Evolutionary conservation across 1,139 yeast species (phyloP).

Genomic region (Saccharomyces hybrid): DNA sequence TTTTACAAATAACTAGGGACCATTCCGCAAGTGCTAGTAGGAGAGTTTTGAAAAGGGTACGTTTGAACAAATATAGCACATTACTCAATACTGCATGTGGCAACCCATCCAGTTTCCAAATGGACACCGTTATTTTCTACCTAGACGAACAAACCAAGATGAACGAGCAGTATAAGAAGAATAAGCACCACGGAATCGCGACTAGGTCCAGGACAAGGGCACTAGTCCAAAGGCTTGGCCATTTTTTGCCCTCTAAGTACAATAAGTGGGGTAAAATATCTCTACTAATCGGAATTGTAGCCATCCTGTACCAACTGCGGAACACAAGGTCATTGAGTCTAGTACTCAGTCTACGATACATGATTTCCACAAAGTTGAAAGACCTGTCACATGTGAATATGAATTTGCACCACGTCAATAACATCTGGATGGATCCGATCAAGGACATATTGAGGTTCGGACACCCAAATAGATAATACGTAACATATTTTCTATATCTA

Average conservation of each 20-base stretch:
- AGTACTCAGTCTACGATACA: not conserved
- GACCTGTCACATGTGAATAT: not conserved
- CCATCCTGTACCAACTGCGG: conserved; percentile 7
- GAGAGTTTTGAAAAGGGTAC: not conserved
- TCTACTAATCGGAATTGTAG: conserved; percentile 9
- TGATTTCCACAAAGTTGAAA: not conserved
- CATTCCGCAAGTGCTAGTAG: not conserved
- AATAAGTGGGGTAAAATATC: conserved; percentile 7
- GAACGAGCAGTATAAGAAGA: not conserved
- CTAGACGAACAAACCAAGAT: not conserved
- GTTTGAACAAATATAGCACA: conserved; percentile 22
- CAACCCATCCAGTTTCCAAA: not conserved
- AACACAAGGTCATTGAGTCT: conserved; percentile 5
- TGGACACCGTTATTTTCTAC: not conserved
- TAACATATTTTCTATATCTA: not conserved
- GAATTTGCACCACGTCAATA: conserved; percentile 3
- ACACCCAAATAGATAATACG: not conserved
- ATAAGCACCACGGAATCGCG: not conserved
- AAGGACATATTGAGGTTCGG: not conserved
- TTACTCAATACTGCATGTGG: conserved; percentile 18
- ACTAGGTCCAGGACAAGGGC: not conserved
- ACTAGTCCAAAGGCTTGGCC: not conserved
- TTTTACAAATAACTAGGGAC: conserved; percentile 13
- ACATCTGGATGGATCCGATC: conserved; percentile 12
- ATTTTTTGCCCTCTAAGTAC: not conserved